phyloP scores from a whole-genome alignment of 257 asterid species.

The Anisodus tanguticus region DNA sequence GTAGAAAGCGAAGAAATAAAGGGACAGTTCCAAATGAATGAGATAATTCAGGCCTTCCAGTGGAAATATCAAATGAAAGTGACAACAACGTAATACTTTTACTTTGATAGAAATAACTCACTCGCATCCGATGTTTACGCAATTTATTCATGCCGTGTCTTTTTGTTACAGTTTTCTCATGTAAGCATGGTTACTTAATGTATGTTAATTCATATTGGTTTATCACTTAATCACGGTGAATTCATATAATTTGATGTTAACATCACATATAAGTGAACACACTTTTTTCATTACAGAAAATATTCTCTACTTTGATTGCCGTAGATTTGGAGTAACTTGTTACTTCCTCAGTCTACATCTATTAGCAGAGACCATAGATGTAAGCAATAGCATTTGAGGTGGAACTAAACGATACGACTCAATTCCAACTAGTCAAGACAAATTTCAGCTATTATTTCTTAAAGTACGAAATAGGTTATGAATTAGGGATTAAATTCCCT shows the following conservation, averaged over 20 bases:
- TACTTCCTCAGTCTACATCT: not conserved
- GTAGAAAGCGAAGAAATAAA: not conserved
- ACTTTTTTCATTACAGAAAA: too few species aligned
- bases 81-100: too few species aligned
- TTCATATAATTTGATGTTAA: too few species aligned
- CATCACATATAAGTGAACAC: too few species aligned
- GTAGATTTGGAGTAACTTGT: constrained; percentile 19
- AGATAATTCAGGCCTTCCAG: not conserved
- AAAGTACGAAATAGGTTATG: not conserved
- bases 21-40: not conserved
- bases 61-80: not conserved
- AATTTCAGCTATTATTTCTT: not conserved
- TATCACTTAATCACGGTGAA: too few species aligned
- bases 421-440: not conserved
- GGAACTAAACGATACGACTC: not conserved
- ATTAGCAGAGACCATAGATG: not conserved
- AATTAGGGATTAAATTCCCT: not conserved
- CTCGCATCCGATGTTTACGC: too few species aligned
- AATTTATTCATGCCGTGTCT: too few species aligned
- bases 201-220: too few species aligned
- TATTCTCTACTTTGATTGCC: not conserved
- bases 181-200: too few species aligned
- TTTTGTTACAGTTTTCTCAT: too few species aligned
- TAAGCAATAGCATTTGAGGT: not conserved
- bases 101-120: too few species aligned